Evolutionary conservation across 106 monocot species (phyloP), one percentile per base, ranked within the genome.

Genomic region (Agapanthus africanus): DNA sequence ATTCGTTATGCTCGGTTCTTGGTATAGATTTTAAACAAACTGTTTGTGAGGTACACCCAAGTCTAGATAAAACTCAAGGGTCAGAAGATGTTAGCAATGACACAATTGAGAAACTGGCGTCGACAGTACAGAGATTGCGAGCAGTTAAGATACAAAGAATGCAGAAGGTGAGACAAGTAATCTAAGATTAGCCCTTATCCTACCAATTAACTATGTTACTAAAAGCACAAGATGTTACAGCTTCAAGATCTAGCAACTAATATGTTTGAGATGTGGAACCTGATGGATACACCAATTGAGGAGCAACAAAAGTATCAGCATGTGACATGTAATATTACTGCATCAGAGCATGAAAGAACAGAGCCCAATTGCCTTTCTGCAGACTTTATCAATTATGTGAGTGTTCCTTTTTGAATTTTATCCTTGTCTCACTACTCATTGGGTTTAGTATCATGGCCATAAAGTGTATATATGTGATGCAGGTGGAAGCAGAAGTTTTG

Each of bases 211-310:
- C 41, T 49, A n/a, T 36, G 63, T 19, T 21, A 7, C 34, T 72
- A 21, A 69, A 61, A 62, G 21, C 59, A 6, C 65, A n/a, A 40
- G 11, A 27, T 68, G 18, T 54, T 47, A 39, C 72, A 94, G 94
- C 83, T 95, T 70, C 95, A 91, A 91, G 91, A 91, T 75, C 78
- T 87, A 37, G 78, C 81, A 19, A 69, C 66, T 39, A 72, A 72
- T 32, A 82, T 91, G 82, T 59, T 91, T 67, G 87, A 85, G 65
- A 56, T 91, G 33, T 91, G 91, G 91, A 72, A 80, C 42, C 47
- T 91, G 49, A 87, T 91, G 91, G 91, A 91, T 52, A 87, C 91
- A 73, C 91, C 91, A 21, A 30, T 63, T 32, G 82, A 91, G 73
- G 91, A 91, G 80, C 91, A 91, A 60, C 82, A 82, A 59, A 42